Base-by-base conservation (phyloP, 2,329 filamentous ascomycete genomes). In the Erysiphe neolycopersici region DNA sequence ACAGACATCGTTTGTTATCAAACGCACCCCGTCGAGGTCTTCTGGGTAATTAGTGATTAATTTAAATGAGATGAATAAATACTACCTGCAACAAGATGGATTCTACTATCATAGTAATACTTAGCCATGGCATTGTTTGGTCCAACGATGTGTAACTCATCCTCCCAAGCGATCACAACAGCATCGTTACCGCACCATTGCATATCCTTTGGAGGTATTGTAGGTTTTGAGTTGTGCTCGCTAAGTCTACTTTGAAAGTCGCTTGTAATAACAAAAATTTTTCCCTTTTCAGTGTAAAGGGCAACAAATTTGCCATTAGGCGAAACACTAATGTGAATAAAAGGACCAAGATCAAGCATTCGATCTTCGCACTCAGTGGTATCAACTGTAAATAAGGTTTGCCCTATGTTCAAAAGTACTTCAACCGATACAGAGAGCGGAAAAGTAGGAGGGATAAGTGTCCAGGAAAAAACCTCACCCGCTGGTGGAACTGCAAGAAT, bases 111-210 rank as follows among this genome's bases (percentile, higher is more conserved):
- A 58, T 95, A 95, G 52, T 84, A 87, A 58, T 84, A 89, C 48
- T 73, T 76, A 37, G 63, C 73, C 5, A 79, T 75, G 10, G 79
- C 71, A 38, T 82, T 82, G 33, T 76, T 79, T 0, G 84, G 83
- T 0, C 87, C 89, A 47, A 98, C 79, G 26, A 98, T 68, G 55
- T 94, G 89, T 4, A 98, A 77, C 59, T 98, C 89, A 55, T 98
- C 89, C 56, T 95, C 89, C 89, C 89, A 98, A 0, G 85, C 85
- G 52, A 98, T 73, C 26, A 93, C 73, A 3, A 89, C 79, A 13
- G 85, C 83, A 59, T 95, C 87, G 53, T 89, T 87, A 5, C 89
- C 89, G 58, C 89, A 98, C 89, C 89, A 98, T 53, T 89, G 78
- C 47, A 98, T 69, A 49, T 89, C 82, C 52, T 82, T 79, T 3